A percentile compares a stretch with the other conserved stretches of the same genome.
Conservation (phyloP, 345 rosid genomes). For the Populus ilicifolia region DNA sequence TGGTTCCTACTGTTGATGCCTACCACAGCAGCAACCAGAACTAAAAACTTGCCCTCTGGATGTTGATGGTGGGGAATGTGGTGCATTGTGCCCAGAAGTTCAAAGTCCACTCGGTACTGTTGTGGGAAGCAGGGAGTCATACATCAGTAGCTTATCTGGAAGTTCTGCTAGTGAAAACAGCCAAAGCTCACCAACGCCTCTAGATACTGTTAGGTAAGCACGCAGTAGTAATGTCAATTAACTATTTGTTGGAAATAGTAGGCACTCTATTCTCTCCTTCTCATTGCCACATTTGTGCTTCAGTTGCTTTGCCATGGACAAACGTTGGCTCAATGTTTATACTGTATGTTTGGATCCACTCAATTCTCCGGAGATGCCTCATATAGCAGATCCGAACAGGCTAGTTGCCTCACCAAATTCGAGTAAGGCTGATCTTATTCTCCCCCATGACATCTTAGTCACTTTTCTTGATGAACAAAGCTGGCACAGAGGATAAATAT, state of each 20-base stretch:
- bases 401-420: slow-evolving; percentile 22
- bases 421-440: slow-evolving; percentile 27
- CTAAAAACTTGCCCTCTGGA: slow-evolving; percentile 20
- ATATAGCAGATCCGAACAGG: slow-evolving; percentile 17
- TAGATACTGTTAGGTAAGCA: slow-evolving; percentile 33
- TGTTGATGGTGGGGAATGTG: slow-evolving; percentile 21
- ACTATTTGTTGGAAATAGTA: neutral
- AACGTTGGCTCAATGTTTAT: slow-evolving; percentile 62
- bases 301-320: slow-evolving; percentile 41
- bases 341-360: slow-evolving; percentile 59
- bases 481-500: slow-evolving; percentile 1
- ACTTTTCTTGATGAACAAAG: neutral
- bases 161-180: slow-evolving; percentile 28
- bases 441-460: neutral
- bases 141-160: slow-evolving; percentile 38
- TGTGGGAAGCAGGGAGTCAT: slow-evolving; percentile 22
- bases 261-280: slow-evolving; percentile 10
- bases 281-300: slow-evolving; percentile 18
- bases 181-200: slow-evolving; percentile 31
- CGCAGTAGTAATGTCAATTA: slow-evolving; percentile 3
- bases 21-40: slow-evolving; percentile 30
- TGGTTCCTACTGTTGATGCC: neutral
- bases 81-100: slow-evolving; percentile 33
- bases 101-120: slow-evolving; percentile 42
- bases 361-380: slow-evolving; percentile 51